phyloP scores from a whole-genome alignment of 2,329 filamentous ascomycete genomes.

The Colletotrichum cereale region DNA sequence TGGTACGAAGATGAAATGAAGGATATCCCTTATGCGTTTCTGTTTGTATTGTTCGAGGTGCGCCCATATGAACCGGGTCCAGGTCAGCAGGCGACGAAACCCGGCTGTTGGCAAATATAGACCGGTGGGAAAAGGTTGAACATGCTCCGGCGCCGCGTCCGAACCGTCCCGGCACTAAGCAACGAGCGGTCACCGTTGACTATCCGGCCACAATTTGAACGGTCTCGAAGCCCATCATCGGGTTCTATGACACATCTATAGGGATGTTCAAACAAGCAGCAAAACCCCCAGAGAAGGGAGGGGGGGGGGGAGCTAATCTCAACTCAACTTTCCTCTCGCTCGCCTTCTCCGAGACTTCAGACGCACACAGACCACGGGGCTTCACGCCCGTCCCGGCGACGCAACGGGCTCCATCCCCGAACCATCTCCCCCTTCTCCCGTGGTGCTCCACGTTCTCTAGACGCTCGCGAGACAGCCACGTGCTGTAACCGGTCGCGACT shows the following conservation, averaged over 20 bases:
- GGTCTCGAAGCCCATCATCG: neutral
- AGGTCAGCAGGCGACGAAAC: neutral
- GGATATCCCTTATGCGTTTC: neutral
- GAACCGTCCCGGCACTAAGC: neutral
- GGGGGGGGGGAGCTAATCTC: neutral
- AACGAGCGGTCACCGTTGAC: neutral
- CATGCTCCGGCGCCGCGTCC: conserved; percentile 4
- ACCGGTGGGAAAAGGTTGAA: neutral
- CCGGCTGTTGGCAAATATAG: neutral
- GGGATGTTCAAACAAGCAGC: neutral
- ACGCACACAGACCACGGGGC: conserved; percentile 2
- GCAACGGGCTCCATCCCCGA: neutral
- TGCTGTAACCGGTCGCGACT: neutral
- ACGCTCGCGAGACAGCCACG: conserved; percentile 14
- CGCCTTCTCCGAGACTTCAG: conserved; percentile 22
- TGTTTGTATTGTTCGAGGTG: neutral
- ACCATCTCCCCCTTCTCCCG: neutral
- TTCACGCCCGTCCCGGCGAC: neutral
- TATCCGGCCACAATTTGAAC: neutral
- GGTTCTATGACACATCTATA: neutral
- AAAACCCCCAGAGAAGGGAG: conserved; percentile 17
- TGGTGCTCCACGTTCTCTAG: conserved; percentile 11
- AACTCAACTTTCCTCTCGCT: neutral
- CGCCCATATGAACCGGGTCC: neutral
- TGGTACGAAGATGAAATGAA: conserved; percentile 21